phyloP scores from a whole-genome alignment of 768 basidiomycete genomes.

The Thelephora aurantiotincta region DNA sequence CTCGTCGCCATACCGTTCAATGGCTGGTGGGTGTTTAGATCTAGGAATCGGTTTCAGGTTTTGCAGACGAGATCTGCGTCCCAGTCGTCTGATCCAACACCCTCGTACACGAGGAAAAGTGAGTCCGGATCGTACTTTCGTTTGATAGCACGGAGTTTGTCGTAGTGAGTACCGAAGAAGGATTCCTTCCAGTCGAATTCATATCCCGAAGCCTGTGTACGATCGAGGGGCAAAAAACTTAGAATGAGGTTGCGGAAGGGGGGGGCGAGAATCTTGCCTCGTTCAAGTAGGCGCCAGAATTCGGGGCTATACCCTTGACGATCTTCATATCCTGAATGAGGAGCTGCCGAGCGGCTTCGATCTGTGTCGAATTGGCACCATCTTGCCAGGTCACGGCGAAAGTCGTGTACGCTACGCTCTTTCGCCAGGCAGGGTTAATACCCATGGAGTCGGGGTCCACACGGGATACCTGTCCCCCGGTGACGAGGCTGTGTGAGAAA shows the following conservation, averaged over 20 bases:
- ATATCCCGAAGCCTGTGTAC: slow-evolving; percentile 25
- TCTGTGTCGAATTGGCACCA: slow-evolving; percentile 6
- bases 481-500: slow-evolving; percentile 20
- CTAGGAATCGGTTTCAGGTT: no score
- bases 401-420: slow-evolving; percentile 20
- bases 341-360: slow-evolving; percentile 7
- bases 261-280: slow-evolving; percentile 20
- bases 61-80: slow-evolving; percentile 17
- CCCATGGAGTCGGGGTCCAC: slow-evolving; percentile 24
- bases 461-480: slow-evolving; percentile 28
- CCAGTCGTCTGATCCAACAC: slow-evolving; percentile 39
- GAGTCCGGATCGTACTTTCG: slow-evolving; percentile 27
- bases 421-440: slow-evolving; percentile 34
- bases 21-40: no score
- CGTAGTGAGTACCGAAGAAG: slow-evolving; percentile 34
- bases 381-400: slow-evolving; percentile 13
- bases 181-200: slow-evolving; percentile 26
- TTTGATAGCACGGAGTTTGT: slow-evolving; percentile 27
- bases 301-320: slow-evolving; percentile 18
- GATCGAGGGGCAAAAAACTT: background rate
- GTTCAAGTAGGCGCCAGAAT: slow-evolving; percentile 30
- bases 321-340: slow-evolving; percentile 12
- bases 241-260: background rate
- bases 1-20: no score
- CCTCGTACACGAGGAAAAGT: slow-evolving; percentile 30